phyloP scores from a whole-genome alignment of 2,329 filamentous ascomycete species.

The Fusarium gaditjirri region DNA sequence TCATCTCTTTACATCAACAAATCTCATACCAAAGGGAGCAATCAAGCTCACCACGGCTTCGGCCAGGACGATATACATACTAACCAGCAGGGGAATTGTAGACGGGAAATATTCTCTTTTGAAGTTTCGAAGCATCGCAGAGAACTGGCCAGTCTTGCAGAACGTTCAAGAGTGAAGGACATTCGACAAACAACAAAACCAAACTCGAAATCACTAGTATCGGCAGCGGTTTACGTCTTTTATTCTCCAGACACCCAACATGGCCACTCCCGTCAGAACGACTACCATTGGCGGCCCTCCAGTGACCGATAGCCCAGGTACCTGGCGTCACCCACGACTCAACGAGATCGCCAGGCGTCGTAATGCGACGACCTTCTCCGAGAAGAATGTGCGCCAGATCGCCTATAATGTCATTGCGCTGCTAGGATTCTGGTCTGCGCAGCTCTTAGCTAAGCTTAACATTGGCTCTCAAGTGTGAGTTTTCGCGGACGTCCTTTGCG shows the following conservation, averaged over 20 bases:
- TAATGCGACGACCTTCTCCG: constrained; percentile 80
- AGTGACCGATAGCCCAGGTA: constrained; percentile 71
- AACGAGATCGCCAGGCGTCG: constrained; percentile 87
- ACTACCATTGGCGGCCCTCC: constrained; percentile 57
- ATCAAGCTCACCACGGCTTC: constrained; percentile 46
- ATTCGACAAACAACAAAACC: constrained; percentile 5
- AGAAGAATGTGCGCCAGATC: constrained; percentile 78
- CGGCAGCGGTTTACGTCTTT: neutral
- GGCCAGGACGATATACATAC: constrained; percentile 46
- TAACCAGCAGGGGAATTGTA: constrained; percentile 43
- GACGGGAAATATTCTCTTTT: neutral
- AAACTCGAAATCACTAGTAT: neutral
- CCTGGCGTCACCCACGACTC: constrained; percentile 90
- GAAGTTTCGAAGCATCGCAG: neutral
- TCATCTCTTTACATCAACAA: constrained; percentile 49
- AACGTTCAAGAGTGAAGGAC: constrained; percentile 3
- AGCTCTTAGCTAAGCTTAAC: constrained; percentile 50
- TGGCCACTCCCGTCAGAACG: constrained; percentile 48
- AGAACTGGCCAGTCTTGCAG: neutral
- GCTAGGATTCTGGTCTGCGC: constrained; percentile 51
- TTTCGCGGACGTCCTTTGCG: neutral
- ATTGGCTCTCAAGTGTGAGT: constrained; percentile 54
- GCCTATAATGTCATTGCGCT: constrained; percentile 71
- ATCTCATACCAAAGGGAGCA: constrained; percentile 42
- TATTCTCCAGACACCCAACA: constrained; percentile 16